Evolutionary conservation across 2,329 filamentous ascomycete genomes (phyloP), one percentile per base, ranked within the genome.

Genomic region (Neofusicoccum sp.): DNA sequence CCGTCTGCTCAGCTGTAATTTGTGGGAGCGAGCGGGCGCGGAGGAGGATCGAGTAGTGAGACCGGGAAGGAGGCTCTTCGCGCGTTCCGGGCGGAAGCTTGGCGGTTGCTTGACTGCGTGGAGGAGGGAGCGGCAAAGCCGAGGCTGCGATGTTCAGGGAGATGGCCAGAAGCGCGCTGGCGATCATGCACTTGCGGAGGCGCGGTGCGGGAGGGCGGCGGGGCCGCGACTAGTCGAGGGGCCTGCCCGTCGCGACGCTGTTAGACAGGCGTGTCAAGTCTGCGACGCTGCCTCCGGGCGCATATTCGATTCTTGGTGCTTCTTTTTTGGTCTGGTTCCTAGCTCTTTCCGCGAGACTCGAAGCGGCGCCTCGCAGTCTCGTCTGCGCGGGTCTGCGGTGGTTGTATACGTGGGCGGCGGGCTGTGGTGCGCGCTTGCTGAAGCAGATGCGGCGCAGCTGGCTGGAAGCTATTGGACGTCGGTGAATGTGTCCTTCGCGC

Each of bases 201-300:
- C 36, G 41, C 12, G 9, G 14, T 11, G 50, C 28, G 47, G 47
- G 29, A 14, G 29, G 29, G 33, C 36, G 48, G 36, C 37, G 52
- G 39, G 39, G 34, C 39, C 52, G 39, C 39, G 52, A n/a, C 39
- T 34, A 44, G 29, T 45, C 29, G 54, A 58, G 54, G 54, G 54
- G 54, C 14, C 14, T 29, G 39, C 12, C 41, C 31, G 49, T 61
- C 47, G 59, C 59, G 59, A 52, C 44, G 59, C 37, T 45, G 59
- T 61, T 39, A 29, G 59, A 61, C 31, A 16, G 59, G 12, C 44
- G 59, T 61, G 48, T 61, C 59, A 61, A 61, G 16, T 61, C 59
- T 61, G 59, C n/a, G 48, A 61, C 59, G 48, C 47, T 52, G 47
- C 39, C 44, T 43, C 37, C 54, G 33, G 3, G 41, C 39, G 41